Evolutionary conservation across 1,139 yeast species (phyloP), one percentile per base, ranked within the genome.

Genomic region (Taphrina confusa): DNA sequence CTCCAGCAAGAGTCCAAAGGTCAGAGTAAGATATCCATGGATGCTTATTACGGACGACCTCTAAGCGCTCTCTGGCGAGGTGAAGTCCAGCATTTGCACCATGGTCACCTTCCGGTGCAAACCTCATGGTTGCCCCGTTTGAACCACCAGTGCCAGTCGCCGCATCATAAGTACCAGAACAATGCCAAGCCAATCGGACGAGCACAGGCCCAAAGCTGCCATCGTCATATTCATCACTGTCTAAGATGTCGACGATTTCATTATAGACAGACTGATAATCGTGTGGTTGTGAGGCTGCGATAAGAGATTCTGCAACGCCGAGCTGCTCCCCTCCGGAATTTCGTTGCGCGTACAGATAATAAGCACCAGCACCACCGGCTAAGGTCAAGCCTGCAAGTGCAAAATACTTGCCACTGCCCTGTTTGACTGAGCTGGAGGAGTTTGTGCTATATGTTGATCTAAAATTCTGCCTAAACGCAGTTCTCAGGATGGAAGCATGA

Each of bases 101-200:
- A 68, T 87, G 92, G 39, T 71, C 70, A 12, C 65, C 58, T 65
- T 76, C 79, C 30, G 70, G 55, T 55, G 71, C 67, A 66, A 69
- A 78, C 62, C 85, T 74, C 87, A 84, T 83, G 14, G 88, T 83
- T 12, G 84, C 79, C 1, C 87, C 88, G 67, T 83, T 82, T 12
- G 86, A 82, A 0, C 88, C 88, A 2, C 88, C 89, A 2, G 83
- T 81, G 9, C 79, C 79, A 3, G 80, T 70, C 11, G 67, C 70
- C 63, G 73, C 74, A 68, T 84, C 83, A 70, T 80, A 84, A 4
- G 89, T 83, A 18, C 87, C 88, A 49, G 83, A 79, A 46, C 84
- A 80, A 69, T 84, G 88, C 90, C 89, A 84, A 20, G 88, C 84
- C 45, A 84, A 74, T 58, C 88, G 76, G 22, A 84, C 80, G 11